Evolutionary conservation across 306 rosid species (phyloP).

Genomic region (Gastrolobium bilobum): DNA sequence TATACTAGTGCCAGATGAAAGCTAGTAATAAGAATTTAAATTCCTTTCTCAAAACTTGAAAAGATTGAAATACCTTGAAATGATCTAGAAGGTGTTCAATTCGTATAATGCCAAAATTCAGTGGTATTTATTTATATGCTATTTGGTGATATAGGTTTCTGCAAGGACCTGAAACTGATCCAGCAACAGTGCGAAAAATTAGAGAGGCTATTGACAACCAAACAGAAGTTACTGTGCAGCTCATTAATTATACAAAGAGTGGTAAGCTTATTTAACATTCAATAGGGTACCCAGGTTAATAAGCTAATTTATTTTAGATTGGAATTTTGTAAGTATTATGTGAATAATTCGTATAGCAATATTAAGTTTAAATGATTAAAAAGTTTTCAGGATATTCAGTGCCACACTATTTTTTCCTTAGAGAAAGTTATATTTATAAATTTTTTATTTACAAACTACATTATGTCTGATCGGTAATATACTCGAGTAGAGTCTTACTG

Average conservation of each 20-base stretch:
- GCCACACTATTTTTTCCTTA: not conserved
- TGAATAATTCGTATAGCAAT: not conserved
- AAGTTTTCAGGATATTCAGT: conserved; percentile 22
- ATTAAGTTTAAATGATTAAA: conserved; percentile 16
- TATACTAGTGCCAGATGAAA: conserved; percentile 15
- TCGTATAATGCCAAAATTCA: not conserved
- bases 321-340: not conserved
- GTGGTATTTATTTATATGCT: conserved; percentile 19
- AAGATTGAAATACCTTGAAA: not conserved
- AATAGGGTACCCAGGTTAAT: not conserved
- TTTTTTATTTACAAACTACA: too few relatives aligned
- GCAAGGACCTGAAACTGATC: conserved; percentile 99
- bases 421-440: too few relatives aligned
- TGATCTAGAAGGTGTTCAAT: not conserved
- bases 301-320: not conserved
- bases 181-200: conserved; percentile 83
- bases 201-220: conserved; percentile 92
- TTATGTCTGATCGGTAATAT: too few relatives aligned
- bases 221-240: conserved; percentile 93
- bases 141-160: conserved; percentile 70
- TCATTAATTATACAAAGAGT: conserved; percentile 90
- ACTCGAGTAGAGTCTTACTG: too few relatives aligned
- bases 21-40: not conserved
- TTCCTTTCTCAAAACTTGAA: not conserved
- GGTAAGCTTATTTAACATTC: conserved; percentile 61